phyloP scores from a whole-genome alignment of 768 basidiomycete genomes.

The Hericium rajendrae region DNA sequence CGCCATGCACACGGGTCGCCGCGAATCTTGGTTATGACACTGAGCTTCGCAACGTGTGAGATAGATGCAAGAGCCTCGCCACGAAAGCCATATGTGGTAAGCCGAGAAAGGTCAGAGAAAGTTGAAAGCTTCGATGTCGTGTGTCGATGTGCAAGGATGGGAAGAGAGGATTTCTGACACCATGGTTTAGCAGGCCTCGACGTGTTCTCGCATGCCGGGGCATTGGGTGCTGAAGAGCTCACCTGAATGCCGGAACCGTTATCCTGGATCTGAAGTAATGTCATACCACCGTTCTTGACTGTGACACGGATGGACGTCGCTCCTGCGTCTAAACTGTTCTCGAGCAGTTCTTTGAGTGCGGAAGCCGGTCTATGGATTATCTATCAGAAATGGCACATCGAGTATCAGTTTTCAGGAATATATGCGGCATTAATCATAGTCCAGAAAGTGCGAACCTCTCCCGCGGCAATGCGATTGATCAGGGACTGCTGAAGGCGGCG shows the following conservation, averaged over 20 bases:
- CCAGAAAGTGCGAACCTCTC: constrained; percentile 34
- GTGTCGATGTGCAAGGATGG: constrained; percentile 88
- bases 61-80: constrained; percentile 96
- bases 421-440: not conserved
- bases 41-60: constrained; percentile 84
- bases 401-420: constrained; percentile 7
- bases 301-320: constrained; percentile 79
- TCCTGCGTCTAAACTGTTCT: constrained; percentile 93
- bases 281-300: constrained; percentile 93
- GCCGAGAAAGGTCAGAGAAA: constrained; percentile 76
- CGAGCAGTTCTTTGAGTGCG: constrained; percentile 90
- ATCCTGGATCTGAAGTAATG: constrained; percentile 90
- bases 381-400: constrained; percentile 33
- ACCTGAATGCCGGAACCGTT: constrained; percentile 94
- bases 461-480: constrained; percentile 29
- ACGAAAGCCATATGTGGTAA: constrained; percentile 91
- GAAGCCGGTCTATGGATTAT: constrained; percentile 88
- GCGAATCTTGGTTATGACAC: constrained; percentile 85
- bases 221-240: constrained; percentile 19
- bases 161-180: constrained; percentile 71
- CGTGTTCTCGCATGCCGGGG: not conserved
- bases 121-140: constrained; percentile 88
- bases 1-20: constrained; percentile 83
- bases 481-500: constrained; percentile 10
- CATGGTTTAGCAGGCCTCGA: too few relatives aligned